These are phyloP conservation scores for Geotrichum restrictum DNA, from an alignment of 1,139 yeast species.

Conservation along the genomic window DNA sequence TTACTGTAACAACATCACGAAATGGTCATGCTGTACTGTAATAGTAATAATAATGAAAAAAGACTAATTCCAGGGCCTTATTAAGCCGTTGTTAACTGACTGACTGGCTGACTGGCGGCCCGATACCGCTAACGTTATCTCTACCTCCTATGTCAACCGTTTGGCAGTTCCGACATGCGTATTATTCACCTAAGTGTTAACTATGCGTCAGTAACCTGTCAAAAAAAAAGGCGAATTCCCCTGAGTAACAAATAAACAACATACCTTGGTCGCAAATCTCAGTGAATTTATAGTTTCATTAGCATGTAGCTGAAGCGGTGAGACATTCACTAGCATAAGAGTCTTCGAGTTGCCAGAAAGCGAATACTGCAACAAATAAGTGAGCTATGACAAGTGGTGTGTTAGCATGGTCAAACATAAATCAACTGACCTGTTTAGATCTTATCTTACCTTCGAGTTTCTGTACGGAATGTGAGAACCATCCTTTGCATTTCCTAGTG, in stretches of 20 bases:
- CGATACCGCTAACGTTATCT: no score
- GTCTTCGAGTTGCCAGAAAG: constrained; percentile 85
- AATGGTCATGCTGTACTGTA: no score
- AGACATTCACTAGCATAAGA: constrained; percentile 85
- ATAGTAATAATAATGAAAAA: no score
- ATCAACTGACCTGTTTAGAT: constrained; percentile 44
- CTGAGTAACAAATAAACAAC: background rate
- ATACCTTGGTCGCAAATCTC: constrained; percentile 73
- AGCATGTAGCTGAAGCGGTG: constrained; percentile 60
- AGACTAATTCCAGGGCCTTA: no score
- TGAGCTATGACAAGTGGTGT: constrained; percentile 49
- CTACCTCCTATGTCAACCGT: constrained; percentile 8
- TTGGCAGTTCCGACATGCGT: constrained; percentile 25
- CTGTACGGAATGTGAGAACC: constrained; percentile 52
- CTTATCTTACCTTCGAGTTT: constrained; percentile 41
- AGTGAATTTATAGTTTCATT: constrained; percentile 80
- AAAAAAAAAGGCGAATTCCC: background rate
- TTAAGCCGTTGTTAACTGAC: background rate
- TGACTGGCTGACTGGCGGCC: no score
- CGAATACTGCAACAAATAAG: constrained; percentile 82
- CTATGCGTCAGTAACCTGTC: background rate
- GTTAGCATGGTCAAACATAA: background rate
- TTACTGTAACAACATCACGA: no score
- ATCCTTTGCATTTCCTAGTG: constrained; percentile 47
- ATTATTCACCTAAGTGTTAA: constrained; percentile 30